Conservation (phyloP, 305 asterid genomes). For the Fraxinus nigra region DNA sequence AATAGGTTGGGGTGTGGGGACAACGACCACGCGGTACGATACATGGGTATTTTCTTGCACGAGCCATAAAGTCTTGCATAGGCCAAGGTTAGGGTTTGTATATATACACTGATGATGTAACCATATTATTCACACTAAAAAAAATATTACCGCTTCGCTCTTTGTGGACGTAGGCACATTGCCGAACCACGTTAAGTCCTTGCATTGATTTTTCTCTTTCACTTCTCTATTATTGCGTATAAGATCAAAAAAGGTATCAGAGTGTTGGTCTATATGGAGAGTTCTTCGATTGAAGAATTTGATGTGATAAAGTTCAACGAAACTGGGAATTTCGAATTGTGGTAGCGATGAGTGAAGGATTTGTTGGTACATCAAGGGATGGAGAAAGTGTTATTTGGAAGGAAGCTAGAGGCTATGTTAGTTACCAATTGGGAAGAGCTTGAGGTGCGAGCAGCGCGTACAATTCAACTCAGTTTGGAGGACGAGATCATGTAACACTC, state of each 20-base stretch:
- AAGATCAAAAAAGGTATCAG: background rate
- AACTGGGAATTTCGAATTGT: background rate
- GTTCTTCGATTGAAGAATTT: background rate
- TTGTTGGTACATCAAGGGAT: background rate
- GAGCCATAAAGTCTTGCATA: too few relatives aligned
- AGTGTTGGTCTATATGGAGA: background rate
- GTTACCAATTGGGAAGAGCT: background rate
- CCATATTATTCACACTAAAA: too few relatives aligned
- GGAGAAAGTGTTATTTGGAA: background rate
- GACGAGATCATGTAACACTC: background rate
- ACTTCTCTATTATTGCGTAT: background rate
- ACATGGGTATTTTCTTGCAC: too few relatives aligned
- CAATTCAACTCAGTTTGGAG: background rate
- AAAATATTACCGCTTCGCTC: too few relatives aligned
- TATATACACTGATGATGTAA: too few relatives aligned
- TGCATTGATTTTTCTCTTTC: background rate
- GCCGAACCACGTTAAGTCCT: background rate
- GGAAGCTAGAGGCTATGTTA: background rate
- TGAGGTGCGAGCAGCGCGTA: background rate
- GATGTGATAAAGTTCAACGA: conserved; percentile 21
- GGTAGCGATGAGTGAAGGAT: too few relatives aligned
- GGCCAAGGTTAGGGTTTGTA: too few relatives aligned
- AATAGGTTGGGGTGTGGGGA: too few relatives aligned
- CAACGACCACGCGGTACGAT: too few relatives aligned
- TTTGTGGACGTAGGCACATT: background rate